Conservation (phyloP, 257 asterid genomes). For the Solanum rostratum region DNA sequence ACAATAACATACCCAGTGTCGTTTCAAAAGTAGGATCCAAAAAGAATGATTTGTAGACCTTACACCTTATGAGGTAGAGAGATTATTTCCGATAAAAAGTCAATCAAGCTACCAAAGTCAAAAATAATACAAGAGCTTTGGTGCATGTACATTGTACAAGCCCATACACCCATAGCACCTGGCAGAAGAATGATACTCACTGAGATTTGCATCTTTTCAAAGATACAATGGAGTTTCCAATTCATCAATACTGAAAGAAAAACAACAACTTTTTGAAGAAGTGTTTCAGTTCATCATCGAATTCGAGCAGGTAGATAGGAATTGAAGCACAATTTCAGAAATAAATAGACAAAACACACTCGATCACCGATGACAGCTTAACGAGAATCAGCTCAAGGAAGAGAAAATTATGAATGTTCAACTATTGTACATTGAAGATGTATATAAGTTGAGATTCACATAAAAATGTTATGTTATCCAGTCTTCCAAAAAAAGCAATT, state of each 20-base stretch:
- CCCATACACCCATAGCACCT: not conserved
- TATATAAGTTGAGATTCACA: not conserved
- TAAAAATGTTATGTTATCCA: not conserved
- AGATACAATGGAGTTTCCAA: not conserved
- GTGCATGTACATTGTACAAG: not conserved
- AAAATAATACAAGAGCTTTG: not conserved
- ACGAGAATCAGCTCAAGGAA: not conserved
- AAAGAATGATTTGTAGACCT: no score
- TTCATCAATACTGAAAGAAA: not conserved
- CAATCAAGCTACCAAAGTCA: not conserved
- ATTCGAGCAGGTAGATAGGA: not conserved
- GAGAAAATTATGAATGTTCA: not conserved
- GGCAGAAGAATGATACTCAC: not conserved
- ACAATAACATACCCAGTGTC: not conserved
- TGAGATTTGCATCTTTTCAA: not conserved
- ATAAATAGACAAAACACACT: not conserved
- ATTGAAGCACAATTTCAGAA: not conserved
- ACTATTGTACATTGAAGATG: not conserved
- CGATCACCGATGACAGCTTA: not conserved
- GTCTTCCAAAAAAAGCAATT: not conserved
- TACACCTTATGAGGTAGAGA: no score
- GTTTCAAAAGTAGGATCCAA: not conserved
- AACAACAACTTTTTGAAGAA: not conserved
- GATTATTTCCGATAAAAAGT: no score
- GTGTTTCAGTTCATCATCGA: not conserved